phyloP scores from a whole-genome alignment of 352 stramenopile genomes.

The Globisporangium nagaii region DNA sequence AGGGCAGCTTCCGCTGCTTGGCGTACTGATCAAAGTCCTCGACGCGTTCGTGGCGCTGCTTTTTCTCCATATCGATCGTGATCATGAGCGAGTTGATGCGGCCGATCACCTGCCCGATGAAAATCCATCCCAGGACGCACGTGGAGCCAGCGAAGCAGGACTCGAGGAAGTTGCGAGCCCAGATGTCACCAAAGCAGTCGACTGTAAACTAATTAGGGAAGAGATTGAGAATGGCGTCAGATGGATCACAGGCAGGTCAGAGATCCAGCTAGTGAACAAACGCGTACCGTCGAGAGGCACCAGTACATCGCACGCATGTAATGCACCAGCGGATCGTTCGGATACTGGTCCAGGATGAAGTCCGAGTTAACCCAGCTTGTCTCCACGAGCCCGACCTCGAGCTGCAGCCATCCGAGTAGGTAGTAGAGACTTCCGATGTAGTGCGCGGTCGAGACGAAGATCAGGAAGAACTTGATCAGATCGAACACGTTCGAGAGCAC shows the following conservation, averaged over 20 bases:
- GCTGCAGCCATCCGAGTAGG: constrained; percentile 31
- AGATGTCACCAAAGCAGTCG: constrained; percentile 70
- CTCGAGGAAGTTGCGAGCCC: constrained; percentile 58
- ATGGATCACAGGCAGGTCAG: too few species aligned
- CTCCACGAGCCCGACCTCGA: constrained; percentile 22
- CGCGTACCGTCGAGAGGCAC: constrained; percentile 53
- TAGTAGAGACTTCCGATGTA: constrained; percentile 50
- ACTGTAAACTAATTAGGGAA: constrained; percentile 49
- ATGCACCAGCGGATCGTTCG: constrained; percentile 38
- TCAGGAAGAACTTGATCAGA: constrained; percentile 48
- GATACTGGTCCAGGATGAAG: constrained; percentile 43
- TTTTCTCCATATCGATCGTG: constrained; percentile 51
- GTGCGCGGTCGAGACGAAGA: constrained; percentile 50
- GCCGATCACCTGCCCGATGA: constrained; percentile 68
- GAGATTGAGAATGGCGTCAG: too few species aligned
- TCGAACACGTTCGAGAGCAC: constrained; percentile 43
- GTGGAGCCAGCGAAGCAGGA: constrained; percentile 51
- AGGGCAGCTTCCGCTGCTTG: constrained; percentile 41
- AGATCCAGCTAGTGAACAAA: background rate
- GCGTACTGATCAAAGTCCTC: constrained; percentile 72
- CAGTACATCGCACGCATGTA: constrained; percentile 81
- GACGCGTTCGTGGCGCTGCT: constrained; percentile 39
- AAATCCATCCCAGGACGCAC: constrained; percentile 71
- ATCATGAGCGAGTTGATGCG: constrained; percentile 69
- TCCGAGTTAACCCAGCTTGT: constrained; percentile 60